Base-by-base conservation (phyloP, 1,284 basidiomycete genomes). In the Agaricales sp. region DNA sequence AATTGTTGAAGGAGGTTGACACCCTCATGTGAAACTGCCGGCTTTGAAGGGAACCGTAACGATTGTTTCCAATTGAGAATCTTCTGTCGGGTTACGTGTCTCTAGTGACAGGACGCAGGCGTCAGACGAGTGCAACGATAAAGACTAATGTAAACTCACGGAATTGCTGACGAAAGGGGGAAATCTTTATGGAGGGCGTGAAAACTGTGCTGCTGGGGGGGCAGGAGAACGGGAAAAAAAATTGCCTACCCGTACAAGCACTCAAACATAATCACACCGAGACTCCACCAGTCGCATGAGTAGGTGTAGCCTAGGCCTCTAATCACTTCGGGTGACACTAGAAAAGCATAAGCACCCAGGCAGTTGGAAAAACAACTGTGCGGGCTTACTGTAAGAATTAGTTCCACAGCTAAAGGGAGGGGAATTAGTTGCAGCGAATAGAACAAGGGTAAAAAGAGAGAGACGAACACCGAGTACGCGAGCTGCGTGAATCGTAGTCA, bases 261-360 rank as follows among this genome's bases (percentile, higher is more conserved):
- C 64, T 92, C 89, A 59, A 82, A 90, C 78, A 92, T 84, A 62
- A 96, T 95, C 49, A 95, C 87, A 19, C 93, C 93, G 45, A 97
- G 74, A 63, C 89, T 92, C 94, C 95, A 98, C 93, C 93, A 98
- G 62, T 98, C 94, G 63, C 92, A 96, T 26, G 87, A 88, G 66
- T 90, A 94, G 45, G 89, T 84, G 66, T 98, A 98, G 20, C 93
- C 94, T 60, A 87, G 84, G 16, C 87, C 86, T 59, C 92, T 80
- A 58, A 99, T 90, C 38, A 98, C 94, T 64, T 98, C 95, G 24
- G 92, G 92, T 8, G 90, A 92, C 91, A 91, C 88, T 85, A 65
- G 59, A 61, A 51, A 59, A 61, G 54, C 59, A 52, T 43, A 4
- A 23, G 44, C 20, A 44, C 24, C 24, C 35, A 38, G 24, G 2